A percentile compares a stretch with the other conserved stretches of the same genome.
These are phyloP conservation scores for Plicaturopsis crispa DNA, from an alignment of 768 basidiomycete species.

Conservation along the genomic window DNA sequence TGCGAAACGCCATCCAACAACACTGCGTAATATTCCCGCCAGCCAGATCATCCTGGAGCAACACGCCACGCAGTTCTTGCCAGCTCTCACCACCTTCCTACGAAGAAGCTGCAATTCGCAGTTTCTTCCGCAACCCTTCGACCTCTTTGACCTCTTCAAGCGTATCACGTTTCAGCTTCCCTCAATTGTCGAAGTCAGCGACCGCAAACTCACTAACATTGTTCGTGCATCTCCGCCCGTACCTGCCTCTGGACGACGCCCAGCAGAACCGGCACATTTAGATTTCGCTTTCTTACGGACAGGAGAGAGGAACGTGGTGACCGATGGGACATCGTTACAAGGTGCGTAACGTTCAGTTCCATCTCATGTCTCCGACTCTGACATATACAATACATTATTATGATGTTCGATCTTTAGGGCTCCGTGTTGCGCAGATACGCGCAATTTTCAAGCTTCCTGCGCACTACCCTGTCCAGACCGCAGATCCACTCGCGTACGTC, in stretches of 20 bases:
- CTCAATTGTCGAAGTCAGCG: conserved; percentile 1
- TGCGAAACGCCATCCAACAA: too few relatives aligned
- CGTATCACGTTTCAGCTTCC: conserved; percentile 3
- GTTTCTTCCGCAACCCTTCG: conserved; percentile 8
- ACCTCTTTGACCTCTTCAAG: conserved; percentile 11
- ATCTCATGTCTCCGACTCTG: too few relatives aligned
- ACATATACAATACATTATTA: too few relatives aligned
- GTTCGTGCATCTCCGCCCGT: conserved; percentile 3
- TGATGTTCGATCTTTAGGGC: conserved; percentile 8
- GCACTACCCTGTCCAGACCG: conserved; percentile 5
- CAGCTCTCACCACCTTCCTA: conserved; percentile 4
- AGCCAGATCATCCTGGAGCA: conserved; percentile 3
- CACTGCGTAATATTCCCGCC: too few relatives aligned
- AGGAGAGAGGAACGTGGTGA: not conserved
- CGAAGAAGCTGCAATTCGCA: not conserved
- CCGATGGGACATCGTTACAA: too few relatives aligned
- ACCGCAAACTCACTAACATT: conserved; percentile 2
- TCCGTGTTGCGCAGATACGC: conserved; percentile 11
- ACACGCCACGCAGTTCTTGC: conserved; percentile 7
- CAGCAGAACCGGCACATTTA: conserved; percentile 2
- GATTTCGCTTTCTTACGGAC: conserved; percentile 4
- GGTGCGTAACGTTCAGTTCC: too few relatives aligned
- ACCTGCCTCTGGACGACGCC: conserved; percentile 3
- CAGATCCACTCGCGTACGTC: conserved; percentile 13
- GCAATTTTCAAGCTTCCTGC: conserved; percentile 15